A percentile compares a stretch with the other conserved stretches of the same genome.
These are phyloP conservation scores for Russula sp. DNA, from an alignment of 768 basidiomycete genomes.

Conservation along the genomic window DNA sequence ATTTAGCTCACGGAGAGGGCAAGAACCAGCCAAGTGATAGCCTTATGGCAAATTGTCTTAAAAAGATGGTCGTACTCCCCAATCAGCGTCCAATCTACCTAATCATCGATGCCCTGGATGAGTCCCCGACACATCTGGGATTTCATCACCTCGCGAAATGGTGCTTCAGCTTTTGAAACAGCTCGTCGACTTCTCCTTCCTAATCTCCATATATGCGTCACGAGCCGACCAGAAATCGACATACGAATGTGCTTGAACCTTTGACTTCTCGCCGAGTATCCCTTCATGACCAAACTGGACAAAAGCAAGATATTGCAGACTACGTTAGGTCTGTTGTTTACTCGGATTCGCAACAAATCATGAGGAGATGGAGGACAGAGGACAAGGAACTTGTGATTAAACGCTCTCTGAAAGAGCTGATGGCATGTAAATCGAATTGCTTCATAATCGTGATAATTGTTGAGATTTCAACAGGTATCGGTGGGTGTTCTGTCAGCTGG, in stretches of 20 bases:
- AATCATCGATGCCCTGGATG: slow-evolving; percentile 13
- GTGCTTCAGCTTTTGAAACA: slow-evolving; percentile 5
- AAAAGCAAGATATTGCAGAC: neutral
- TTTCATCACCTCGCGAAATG: neutral
- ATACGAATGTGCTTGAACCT: slow-evolving; percentile 6
- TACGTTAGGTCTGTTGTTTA: neutral
- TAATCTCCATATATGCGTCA: slow-evolving; percentile 6
- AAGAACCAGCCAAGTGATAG: no score
- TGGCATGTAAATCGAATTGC: slow-evolving; percentile 8
- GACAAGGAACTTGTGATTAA: slow-evolving; percentile 1
- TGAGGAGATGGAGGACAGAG: slow-evolving; percentile 4
- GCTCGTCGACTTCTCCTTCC: neutral
- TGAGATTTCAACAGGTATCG: slow-evolving; percentile 3
- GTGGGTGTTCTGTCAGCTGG: slow-evolving; percentile 3
- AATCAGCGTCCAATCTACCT: slow-evolving; percentile 4
- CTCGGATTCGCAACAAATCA: slow-evolving; percentile 7
- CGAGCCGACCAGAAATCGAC: slow-evolving; percentile 11
- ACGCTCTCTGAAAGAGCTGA: slow-evolving; percentile 10
- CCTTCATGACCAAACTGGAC: slow-evolving; percentile 10
- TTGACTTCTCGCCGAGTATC: neutral
- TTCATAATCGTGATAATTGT: neutral
- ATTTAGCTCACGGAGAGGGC: no score
- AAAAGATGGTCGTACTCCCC: slow-evolving; percentile 4
- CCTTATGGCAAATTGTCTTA: neutral
- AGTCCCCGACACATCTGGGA: neutral